Percentiles rank a stretch among this genome's conserved stretches.
Evolutionary conservation across 257 asterid genomes (phyloP).

Genomic region (Coffea canephora): DNA sequence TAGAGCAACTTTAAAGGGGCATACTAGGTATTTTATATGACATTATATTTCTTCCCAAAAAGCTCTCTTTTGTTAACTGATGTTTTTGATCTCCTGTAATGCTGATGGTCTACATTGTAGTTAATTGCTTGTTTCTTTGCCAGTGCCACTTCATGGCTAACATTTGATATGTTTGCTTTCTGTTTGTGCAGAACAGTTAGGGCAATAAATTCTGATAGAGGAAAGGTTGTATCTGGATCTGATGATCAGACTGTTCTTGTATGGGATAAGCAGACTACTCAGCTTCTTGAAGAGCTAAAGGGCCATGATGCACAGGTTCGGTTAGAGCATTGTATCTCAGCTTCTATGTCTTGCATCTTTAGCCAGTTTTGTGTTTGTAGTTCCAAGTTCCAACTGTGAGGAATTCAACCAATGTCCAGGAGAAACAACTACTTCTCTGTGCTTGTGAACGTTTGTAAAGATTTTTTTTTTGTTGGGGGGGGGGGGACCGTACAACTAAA

Average conservation of each 20-base stretch:
- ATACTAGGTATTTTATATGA: slow-evolving; percentile 55
- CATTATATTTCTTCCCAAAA: background rate
- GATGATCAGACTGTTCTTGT: slow-evolving; percentile 93
- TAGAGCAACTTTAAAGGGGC: slow-evolving; percentile 87
- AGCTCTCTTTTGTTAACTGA: slow-evolving; percentile 7
- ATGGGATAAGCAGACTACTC: slow-evolving; percentile 96
- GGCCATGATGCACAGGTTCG: slow-evolving; percentile 85
- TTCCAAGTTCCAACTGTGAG: background rate
- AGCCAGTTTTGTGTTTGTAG: too few relatives aligned
- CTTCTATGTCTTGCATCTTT: too few relatives aligned
- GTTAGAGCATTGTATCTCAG: background rate
- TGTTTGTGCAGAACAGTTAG: slow-evolving; percentile 68
- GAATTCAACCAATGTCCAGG: too few relatives aligned
- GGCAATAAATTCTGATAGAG: slow-evolving; percentile 91
- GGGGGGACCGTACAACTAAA: too few relatives aligned
- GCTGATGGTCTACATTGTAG: background rate
- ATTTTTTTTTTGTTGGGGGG: too few relatives aligned
- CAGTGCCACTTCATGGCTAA: background rate
- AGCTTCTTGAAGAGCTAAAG: slow-evolving; percentile 90
- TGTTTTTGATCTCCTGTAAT: background rate
- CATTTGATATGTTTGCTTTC: background rate
- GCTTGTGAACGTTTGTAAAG: too few relatives aligned
- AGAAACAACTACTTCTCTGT: too few relatives aligned
- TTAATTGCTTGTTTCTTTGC: background rate
- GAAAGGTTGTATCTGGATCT: slow-evolving; percentile 96